Evolutionary conservation across 2,329 filamentous ascomycete species (phyloP).

Genomic region (Dryadomyces quercivorus): DNA sequence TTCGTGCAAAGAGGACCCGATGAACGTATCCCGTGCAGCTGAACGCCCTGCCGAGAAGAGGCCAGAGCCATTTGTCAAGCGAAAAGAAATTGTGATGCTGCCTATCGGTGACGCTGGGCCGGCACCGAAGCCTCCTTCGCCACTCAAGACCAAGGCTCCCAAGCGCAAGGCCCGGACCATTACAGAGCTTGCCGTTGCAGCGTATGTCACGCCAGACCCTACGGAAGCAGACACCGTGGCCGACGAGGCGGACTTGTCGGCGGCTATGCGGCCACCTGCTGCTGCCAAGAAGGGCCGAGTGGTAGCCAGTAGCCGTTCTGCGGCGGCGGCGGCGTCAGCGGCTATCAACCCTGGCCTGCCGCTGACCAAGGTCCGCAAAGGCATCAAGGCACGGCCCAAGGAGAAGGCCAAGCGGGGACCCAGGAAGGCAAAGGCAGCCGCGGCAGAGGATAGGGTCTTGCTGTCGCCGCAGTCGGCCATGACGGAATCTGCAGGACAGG

Average conservation of each 20-base stretch:
- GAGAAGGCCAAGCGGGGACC: slow-evolving; percentile 8
- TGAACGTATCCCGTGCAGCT: background rate
- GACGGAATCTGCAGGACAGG: slow-evolving; percentile 53
- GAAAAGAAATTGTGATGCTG: slow-evolving; percentile 43
- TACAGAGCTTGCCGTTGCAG: slow-evolving; percentile 64
- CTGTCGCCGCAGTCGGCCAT: slow-evolving; percentile 59
- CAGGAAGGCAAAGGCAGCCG: slow-evolving; percentile 22
- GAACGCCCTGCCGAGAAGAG: background rate
- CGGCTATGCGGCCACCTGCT: too few relatives aligned
- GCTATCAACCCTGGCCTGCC: slow-evolving; percentile 16
- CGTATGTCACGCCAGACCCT: slow-evolving; percentile 33
- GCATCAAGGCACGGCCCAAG: slow-evolving; percentile 24
- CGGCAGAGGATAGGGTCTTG: slow-evolving; percentile 35
- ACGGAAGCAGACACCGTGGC: background rate
- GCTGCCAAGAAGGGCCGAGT: background rate
- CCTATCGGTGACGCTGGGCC: slow-evolving; percentile 14
- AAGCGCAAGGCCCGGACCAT: slow-evolving; percentile 67
- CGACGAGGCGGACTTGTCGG: background rate
- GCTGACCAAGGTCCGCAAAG: slow-evolving; percentile 22
- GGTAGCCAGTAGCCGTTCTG: background rate
- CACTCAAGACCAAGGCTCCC: slow-evolving; percentile 31
- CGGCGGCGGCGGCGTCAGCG: slow-evolving; percentile 3
- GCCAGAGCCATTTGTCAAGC: slow-evolving; percentile 32
- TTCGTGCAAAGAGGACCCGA: slow-evolving; percentile 3
- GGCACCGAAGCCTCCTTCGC: background rate